These are phyloP conservation scores for Colletotrichum sublineola DNA, from an alignment of 2,329 filamentous ascomycete genomes.

Conservation along the genomic window DNA sequence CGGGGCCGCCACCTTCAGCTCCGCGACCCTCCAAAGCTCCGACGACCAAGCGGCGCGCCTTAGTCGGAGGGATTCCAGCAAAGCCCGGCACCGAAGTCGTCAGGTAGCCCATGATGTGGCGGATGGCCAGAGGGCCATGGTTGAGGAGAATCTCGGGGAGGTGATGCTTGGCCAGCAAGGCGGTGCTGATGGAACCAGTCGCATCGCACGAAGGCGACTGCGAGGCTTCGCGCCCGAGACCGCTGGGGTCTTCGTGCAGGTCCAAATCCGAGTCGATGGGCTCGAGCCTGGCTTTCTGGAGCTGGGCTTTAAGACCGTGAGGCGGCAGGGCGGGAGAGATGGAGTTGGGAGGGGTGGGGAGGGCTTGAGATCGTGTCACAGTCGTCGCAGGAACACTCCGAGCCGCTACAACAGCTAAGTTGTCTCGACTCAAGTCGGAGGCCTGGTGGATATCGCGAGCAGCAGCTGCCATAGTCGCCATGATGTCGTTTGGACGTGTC, in stretches of 20 bases:
- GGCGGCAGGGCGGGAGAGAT: constrained; percentile 90
- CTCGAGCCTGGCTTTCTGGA: constrained; percentile 70
- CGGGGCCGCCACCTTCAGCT: constrained; percentile 69
- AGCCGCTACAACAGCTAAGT: constrained; percentile 80
- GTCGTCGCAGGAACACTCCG: constrained; percentile 69
- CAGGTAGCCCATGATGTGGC: constrained; percentile 94
- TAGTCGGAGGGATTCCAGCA: constrained; percentile 86
- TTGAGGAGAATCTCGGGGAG: constrained; percentile 90
- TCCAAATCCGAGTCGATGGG: constrained; percentile 89
- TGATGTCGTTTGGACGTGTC: constrained; percentile 56
- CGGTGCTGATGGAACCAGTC: constrained; percentile 84
- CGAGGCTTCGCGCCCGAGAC: constrained; percentile 48
- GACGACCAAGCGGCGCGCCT: constrained; percentile 92
- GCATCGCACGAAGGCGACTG: constrained; percentile 73
- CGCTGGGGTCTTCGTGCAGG: constrained; percentile 66
- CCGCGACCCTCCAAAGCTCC: constrained; percentile 87
- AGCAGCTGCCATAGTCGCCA: constrained; percentile 76
- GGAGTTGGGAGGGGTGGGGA: constrained; percentile 94
- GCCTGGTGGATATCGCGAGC: constrained; percentile 76
- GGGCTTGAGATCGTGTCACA: constrained; percentile 71
- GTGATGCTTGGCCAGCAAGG: constrained; percentile 89
- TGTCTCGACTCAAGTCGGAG: constrained; percentile 72
- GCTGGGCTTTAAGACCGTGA: constrained; percentile 80
- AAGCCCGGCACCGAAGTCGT: constrained; percentile 95
- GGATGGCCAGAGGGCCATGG: constrained; percentile 92